Percentiles rank a stretch among this genome's conserved stretches.
phyloP scores from a whole-genome alignment of 129 eudicot species.

The Dittrichia graveolens region DNA sequence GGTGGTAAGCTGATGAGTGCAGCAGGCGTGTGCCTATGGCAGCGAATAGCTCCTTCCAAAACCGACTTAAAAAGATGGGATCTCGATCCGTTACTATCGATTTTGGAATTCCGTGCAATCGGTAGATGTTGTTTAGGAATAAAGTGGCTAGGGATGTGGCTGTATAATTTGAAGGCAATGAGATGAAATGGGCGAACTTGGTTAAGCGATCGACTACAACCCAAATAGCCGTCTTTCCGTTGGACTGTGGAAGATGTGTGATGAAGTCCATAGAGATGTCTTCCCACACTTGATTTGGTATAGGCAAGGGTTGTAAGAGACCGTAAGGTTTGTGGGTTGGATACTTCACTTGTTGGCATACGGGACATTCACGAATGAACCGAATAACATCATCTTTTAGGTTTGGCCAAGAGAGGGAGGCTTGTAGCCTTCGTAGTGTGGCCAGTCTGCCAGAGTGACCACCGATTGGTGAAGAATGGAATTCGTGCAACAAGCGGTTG shows the following conservation, averaged over 20 bases:
- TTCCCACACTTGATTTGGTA: not conserved
- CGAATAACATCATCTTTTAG: not conserved
- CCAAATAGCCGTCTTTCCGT: no score
- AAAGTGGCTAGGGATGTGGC: not conserved
- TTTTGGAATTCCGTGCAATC: not conserved
- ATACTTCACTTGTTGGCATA: not conserved
- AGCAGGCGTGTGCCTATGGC: not conserved
- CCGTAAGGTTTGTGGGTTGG: no score
- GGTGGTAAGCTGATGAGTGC: not conserved
- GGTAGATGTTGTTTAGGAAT: not conserved
- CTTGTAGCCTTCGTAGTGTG: not conserved
- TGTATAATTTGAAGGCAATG: no score
- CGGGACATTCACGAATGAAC: no score
- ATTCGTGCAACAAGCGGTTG: no score
- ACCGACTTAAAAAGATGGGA: not conserved
- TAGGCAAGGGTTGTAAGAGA: not conserved
- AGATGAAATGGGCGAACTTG: no score
- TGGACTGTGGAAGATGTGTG: not conserved
- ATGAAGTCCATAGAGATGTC: constrained; percentile 17
- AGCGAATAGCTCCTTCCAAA: not conserved
- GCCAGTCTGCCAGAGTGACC: constrained; percentile 2
- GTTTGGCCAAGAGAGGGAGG: not conserved
- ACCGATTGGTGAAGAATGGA: not conserved
- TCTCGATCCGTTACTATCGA: constrained; percentile 12
- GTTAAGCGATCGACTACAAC: no score